Conservation (phyloP, 2,329 filamentous ascomycete species). For the Chaetomium olivaceum region DNA sequence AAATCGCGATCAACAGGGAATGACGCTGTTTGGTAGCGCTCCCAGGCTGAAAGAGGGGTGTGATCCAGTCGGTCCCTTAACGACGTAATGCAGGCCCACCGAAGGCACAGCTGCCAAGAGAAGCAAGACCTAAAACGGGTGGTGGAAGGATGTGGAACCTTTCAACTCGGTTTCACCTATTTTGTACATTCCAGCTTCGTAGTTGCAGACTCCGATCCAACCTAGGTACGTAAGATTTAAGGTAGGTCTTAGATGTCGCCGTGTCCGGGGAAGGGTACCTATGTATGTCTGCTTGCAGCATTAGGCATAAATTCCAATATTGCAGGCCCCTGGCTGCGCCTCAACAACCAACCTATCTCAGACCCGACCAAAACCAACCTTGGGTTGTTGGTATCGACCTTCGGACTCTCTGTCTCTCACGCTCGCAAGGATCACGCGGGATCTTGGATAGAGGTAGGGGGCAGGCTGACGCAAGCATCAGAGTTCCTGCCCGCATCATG, state of each 20-base stretch:
- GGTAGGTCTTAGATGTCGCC: too few species aligned
- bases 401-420: background rate
- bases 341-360: background rate
- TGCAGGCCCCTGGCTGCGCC: background rate
- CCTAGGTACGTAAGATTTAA: background rate
- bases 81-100: constrained; percentile 27
- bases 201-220: too few species aligned
- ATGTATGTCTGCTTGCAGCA: background rate
- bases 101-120: constrained; percentile 18
- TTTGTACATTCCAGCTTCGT: too few species aligned
- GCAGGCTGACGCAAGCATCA: background rate
- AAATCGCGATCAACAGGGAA: constrained; percentile 32
- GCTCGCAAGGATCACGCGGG: background rate
- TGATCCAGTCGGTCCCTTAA: constrained; percentile 12
- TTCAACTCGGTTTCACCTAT: background rate
- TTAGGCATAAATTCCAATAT: background rate
- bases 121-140: background rate
- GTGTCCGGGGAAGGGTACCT: background rate
- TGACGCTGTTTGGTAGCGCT: constrained; percentile 28
- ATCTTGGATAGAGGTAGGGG: background rate
- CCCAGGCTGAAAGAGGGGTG: constrained; percentile 26
- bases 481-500: background rate
- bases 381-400: background rate
- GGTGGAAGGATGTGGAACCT: background rate
- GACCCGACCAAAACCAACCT: background rate